Conservation (phyloP, 177 flowering plant species). For the Tripterygium wilfordii region DNA sequence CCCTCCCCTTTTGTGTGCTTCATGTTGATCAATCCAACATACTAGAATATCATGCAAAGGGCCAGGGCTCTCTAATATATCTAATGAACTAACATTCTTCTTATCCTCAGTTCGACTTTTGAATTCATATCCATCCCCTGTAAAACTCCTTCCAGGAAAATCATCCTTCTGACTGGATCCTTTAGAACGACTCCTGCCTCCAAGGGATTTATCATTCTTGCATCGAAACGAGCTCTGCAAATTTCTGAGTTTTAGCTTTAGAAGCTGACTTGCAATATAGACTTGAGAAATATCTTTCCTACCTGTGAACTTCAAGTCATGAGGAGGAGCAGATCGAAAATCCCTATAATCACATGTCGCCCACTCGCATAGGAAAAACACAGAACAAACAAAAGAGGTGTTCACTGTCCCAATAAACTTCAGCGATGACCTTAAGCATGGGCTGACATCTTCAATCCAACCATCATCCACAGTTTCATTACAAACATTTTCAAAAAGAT, state of each 20-base stretch:
- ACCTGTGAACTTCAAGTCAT: constrained; percentile 63
- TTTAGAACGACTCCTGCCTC: constrained; percentile 14
- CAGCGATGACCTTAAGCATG: constrained; percentile 65
- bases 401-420: constrained; percentile 66
- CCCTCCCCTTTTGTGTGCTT: constrained; percentile 61
- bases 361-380: constrained; percentile 95
- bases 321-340: constrained; percentile 46
- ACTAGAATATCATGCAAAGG: constrained; percentile 89
- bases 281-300: constrained; percentile 73
- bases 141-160: constrained; percentile 15
- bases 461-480: constrained; percentile 52
- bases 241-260: constrained; percentile 55
- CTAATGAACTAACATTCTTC: constrained; percentile 18
- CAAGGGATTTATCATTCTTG: constrained; percentile 18
- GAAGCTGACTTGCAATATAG: constrained; percentile 58
- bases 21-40: constrained; percentile 99
- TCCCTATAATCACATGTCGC: constrained; percentile 92
- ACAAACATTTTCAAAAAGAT: constrained; percentile 63
- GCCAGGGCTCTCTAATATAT: constrained; percentile 71
- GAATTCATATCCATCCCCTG: constrained; percentile 19
- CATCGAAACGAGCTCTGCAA: constrained; percentile 19
- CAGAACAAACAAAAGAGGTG: constrained; percentile 55
- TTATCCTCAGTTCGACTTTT: constrained; percentile 18
- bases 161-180: constrained; percentile 19
- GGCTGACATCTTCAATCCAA: constrained; percentile 82